Percentiles rank a stretch among this genome's conserved stretches.
These are phyloP conservation scores for Grifola frondosa DNA, from an alignment of 1,284 basidiomycete genomes.

Conservation along the genomic window DNA sequence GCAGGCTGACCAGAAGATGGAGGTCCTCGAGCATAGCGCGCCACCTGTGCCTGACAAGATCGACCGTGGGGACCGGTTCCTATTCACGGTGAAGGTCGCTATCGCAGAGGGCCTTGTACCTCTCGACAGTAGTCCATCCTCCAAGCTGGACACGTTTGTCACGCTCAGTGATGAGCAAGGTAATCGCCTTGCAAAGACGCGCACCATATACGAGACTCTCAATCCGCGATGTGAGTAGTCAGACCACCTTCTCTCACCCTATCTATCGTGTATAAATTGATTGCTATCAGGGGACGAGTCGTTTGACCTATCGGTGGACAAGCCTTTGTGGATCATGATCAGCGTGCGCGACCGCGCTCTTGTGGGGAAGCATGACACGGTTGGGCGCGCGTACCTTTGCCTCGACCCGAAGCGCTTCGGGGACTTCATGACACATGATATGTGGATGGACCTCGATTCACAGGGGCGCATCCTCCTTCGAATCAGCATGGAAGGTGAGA, in stretches of 20 bases:
- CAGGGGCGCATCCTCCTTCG: slow-evolving; percentile 84
- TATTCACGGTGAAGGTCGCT: slow-evolving; percentile 94
- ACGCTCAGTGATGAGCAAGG: slow-evolving; percentile 94
- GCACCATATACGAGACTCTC: slow-evolving; percentile 91
- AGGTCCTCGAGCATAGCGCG: slow-evolving; percentile 54
- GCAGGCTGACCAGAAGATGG: slow-evolving; percentile 86
- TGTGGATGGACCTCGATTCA: slow-evolving; percentile 91
- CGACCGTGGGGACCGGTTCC: slow-evolving; percentile 56
- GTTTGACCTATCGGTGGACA: slow-evolving; percentile 90
- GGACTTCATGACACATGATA: slow-evolving; percentile 88
- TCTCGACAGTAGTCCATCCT: slow-evolving; percentile 67
- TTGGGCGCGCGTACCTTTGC: slow-evolving; percentile 91
- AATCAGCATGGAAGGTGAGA: slow-evolving; percentile 98
- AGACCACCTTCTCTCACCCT: not conserved
- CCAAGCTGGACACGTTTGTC: slow-evolving; percentile 86
- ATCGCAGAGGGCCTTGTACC: slow-evolving; percentile 84
- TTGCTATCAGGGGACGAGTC: slow-evolving; percentile 84
- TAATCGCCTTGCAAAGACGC: slow-evolving; percentile 88
- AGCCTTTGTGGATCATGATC: slow-evolving; percentile 92
- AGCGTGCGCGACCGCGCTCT: slow-evolving; percentile 90
- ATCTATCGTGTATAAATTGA: slow-evolving; percentile 4
- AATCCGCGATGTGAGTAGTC: slow-evolving; percentile 79
- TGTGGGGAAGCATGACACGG: slow-evolving; percentile 87
- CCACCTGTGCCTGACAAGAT: slow-evolving; percentile 71
- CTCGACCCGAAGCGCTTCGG: slow-evolving; percentile 88